These are phyloP conservation scores for Casuarina equisetifolia DNA, from an alignment of 306 rosid genomes.

Conservation along the genomic window DNA sequence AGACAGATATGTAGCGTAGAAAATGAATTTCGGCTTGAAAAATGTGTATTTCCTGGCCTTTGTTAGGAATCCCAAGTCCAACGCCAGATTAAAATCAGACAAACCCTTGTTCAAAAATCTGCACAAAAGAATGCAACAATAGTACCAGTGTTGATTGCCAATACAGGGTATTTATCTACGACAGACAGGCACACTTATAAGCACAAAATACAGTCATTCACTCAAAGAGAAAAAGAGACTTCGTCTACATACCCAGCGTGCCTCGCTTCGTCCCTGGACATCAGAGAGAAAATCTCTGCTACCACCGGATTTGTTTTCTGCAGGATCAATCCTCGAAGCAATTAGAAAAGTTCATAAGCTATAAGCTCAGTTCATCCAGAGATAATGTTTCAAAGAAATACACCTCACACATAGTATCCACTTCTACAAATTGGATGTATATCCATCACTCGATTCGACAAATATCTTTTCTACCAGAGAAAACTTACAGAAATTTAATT, in stretches of 20 bases:
- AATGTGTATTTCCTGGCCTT: slow-evolving; percentile 96
- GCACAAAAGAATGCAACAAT: slow-evolving; percentile 21
- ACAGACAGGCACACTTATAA: not conserved
- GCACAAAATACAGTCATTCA: not conserved
- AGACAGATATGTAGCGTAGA: slow-evolving; percentile 94
- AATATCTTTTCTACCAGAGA: not conserved
- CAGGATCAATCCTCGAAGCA: slow-evolving; percentile 30
- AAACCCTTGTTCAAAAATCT: slow-evolving; percentile 96
- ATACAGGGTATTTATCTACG: not conserved
- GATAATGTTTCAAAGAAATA: not conserved
- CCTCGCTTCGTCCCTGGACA: slow-evolving; percentile 99
- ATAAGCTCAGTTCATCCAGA: slow-evolving; percentile 3
- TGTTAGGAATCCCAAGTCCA: slow-evolving; percentile 99
- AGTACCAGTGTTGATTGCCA: not conserved
- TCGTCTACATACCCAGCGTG: slow-evolving; percentile 83
- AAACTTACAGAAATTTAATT: not conserved
- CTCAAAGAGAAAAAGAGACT: not conserved
- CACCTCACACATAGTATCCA: not conserved
- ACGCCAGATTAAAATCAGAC: slow-evolving; percentile 92
- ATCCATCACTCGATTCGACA: no score
- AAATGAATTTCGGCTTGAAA: slow-evolving; percentile 97
- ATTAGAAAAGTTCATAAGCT: slow-evolving; percentile 16
- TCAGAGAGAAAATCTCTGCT: slow-evolving; percentile 98
- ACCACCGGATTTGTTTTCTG: slow-evolving; percentile 99
- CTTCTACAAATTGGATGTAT: not conserved